Evolutionary conservation across 805 yeast genomes (phyloP), one percentile per base, ranked within the genome.

Genomic region (Ogataea haglerorum): DNA sequence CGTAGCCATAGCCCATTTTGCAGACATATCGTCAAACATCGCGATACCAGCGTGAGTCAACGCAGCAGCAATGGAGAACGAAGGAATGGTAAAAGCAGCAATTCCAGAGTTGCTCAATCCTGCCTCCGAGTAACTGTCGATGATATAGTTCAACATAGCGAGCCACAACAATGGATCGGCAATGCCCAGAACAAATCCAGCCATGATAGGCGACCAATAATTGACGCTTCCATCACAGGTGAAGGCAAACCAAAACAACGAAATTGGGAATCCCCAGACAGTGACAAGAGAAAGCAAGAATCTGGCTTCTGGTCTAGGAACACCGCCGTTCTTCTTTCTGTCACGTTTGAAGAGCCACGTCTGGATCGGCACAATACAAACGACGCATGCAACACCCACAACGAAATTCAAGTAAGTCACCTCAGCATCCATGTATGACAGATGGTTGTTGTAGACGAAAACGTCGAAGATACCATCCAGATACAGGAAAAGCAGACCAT

Each of bases 1-100:
- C 10, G 57, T 54, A 6, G 66, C 66, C 38, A 63, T 51, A 21
- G 53, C 67, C 66, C 66, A 61, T 19, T 47, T 58, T 23, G 66
- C 56, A n/a, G 61, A 52, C 65, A 61, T 58, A 45, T 61, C 52
- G 2, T 53, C 61, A 46, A 63, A 63, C 66, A 63, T 61, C 31
- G 67, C 67, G 39, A 63, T 63, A 60, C 67, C 67, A 18, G 65
- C 67, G 41, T 63, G 67, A 13, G 67, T 52, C 18, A 63, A 48
- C 12, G 58, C 58, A 29, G 61, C 67, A 31, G 67, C 66, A 44
- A 63, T 61, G 13, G 60, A 53, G 44, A 63, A 63, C 4, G 67
- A 63, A 24, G 67, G 67, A 28, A 63, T 63, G 29, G 64, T 56
- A 53, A 63, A 63, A 2, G 63, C 67, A 10, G 66, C 66, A 45